Evolutionary conservation across 2,329 filamentous ascomycete genomes (phyloP), one percentile per base, ranked within the genome.

Genomic region (Colletotrichum simmondsii): DNA sequence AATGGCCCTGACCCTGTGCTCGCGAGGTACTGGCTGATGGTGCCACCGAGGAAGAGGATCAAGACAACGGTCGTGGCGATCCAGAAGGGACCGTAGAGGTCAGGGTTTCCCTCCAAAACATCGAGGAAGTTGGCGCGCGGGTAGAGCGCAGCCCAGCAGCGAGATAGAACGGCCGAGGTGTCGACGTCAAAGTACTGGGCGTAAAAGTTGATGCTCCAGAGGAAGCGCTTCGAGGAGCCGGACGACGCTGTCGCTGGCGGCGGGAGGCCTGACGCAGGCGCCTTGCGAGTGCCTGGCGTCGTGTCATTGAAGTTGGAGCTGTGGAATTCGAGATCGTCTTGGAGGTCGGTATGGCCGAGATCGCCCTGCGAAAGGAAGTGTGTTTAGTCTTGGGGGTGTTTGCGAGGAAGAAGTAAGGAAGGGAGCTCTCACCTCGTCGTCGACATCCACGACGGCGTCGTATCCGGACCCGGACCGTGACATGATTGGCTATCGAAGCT

Each of bases 251-350:
- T 92, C 14, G 80, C 90, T 2, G 90, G 90, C 1, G 86, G 85
- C 0, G 90, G 91, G 2, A 92, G 85, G 4, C 87, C 84, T 8
- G 85, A 79, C 5, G 83, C 78, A n/a, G 82, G 79, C 68, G 81
- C 85, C 65, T 88, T 85, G 75, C 88, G 86, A 46, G 84, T 85
- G 73, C 85, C 83, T 19, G 82, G 80, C 76, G 87, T 79, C 80
- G 87, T 80, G 71, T 91, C 91, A 79, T 92, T 90, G 83, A 97
- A 97, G 86, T 94, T 91, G 76, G 95, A 98, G 80, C 92, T 94
- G 88, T 99, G 97, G 87, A 99, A 99, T 89, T 98, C 97, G 82
- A 99, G 95, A 85, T 98, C 97, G 83, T 98, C 96, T 87, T 98
- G 95, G 28, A 99, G 93, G 83, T 99, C 97, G 70, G 97, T 99